Conservation (phyloP, 257 asterid species). For the Echites panduratus region DNA sequence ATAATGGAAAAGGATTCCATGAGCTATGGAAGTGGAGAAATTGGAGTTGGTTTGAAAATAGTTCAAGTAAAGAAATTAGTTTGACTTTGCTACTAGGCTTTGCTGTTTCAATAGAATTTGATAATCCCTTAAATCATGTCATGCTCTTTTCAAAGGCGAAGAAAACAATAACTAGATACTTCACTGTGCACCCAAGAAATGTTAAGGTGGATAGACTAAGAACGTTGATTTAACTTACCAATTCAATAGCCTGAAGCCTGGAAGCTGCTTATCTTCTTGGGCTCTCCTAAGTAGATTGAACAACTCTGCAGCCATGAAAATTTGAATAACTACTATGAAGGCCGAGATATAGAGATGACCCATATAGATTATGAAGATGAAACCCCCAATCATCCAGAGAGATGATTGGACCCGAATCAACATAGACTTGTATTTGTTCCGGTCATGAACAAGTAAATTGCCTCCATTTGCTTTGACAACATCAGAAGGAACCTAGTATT, state of each 20-base stretch:
- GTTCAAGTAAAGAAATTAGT: background rate
- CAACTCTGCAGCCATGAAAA: slow-evolving; percentile 88
- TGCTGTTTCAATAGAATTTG: background rate
- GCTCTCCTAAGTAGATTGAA: slow-evolving; percentile 77
- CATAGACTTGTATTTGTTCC: slow-evolving; percentile 90
- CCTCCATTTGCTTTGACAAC: slow-evolving; percentile 48
- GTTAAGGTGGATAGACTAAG: background rate
- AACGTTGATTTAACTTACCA: slow-evolving; percentile 46
- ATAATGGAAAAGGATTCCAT: background rate
- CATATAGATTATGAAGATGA: slow-evolving; percentile 70
- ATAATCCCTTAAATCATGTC: background rate
- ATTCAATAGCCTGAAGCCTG: slow-evolving; percentile 93
- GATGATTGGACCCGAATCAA: slow-evolving; percentile 73
- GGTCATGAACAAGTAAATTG: slow-evolving; percentile 68
- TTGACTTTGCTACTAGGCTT: background rate
- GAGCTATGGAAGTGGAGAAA: background rate
- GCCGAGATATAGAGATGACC: slow-evolving; percentile 98
- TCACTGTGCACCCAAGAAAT: background rate
- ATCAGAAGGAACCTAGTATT: slow-evolving; percentile 62
- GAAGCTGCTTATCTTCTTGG: slow-evolving; percentile 85
- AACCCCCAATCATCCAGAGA: slow-evolving; percentile 96
- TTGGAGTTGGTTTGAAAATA: background rate
- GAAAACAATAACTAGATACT: background rate
- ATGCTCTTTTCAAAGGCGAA: background rate
- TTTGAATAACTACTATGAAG: slow-evolving; percentile 84